A percentile compares a stretch with the other conserved stretches of the same genome.
phyloP scores from a whole-genome alignment of 257 asterid genomes.

The Hygrophila difformis region DNA sequence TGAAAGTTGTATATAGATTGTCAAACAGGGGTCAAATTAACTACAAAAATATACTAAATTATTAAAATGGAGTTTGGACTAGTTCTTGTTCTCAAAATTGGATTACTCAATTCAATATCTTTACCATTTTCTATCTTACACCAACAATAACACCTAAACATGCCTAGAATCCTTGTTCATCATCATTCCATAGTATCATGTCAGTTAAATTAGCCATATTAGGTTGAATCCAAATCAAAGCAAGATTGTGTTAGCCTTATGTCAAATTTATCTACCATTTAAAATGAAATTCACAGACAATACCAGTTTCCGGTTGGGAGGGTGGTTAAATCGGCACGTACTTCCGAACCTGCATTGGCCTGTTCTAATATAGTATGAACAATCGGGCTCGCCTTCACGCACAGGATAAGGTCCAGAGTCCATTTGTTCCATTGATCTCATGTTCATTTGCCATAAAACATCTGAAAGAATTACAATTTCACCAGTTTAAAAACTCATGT shows the following conservation, averaged over 20 bases:
- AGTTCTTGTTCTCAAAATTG: too few relatives aligned
- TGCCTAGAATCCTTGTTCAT: constrained; percentile 4
- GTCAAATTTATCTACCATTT: background rate
- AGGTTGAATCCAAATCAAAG: constrained; percentile 6
- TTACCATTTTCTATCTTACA: background rate
- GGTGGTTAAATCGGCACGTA: constrained; percentile 67
- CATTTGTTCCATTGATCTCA: constrained; percentile 44
- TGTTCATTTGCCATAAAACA: constrained; percentile 39
- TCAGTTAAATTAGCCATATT: constrained; percentile 3
- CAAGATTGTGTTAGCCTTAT: background rate
- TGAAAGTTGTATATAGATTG: constrained; percentile 9
- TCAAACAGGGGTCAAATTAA: background rate
- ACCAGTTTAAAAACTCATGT: constrained; percentile 10
- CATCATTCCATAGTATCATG: constrained; percentile 9
- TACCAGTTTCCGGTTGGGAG: constrained; percentile 56
- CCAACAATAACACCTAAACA: constrained; percentile 9
- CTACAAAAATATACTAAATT: background rate
- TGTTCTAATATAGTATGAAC: constrained; percentile 61
- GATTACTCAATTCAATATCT: too few relatives aligned
- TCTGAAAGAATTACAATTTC: constrained; percentile 28
- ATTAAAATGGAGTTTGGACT: background rate
- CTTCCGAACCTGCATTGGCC: constrained; percentile 66
- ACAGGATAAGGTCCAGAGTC: constrained; percentile 48
- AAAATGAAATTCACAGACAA: constrained; percentile 9
- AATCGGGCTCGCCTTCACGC: constrained; percentile 64